Percentiles rank a stretch among this genome's conserved stretches.
Conservation (phyloP, 192 early-diverging fungal species). For the Backusella australiensis region DNA sequence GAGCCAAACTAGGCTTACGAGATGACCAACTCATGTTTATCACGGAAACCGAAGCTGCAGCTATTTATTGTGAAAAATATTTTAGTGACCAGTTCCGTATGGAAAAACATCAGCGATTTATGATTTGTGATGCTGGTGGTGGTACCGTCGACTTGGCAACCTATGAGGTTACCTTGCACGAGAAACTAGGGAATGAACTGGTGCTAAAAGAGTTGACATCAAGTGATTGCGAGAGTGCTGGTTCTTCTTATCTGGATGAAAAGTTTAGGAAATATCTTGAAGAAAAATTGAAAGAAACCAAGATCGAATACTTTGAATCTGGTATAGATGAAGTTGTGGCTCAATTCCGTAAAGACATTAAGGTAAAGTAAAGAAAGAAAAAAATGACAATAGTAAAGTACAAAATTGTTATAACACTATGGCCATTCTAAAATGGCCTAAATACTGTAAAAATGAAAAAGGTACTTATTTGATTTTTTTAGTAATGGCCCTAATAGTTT, state of each 20-base stretch:
- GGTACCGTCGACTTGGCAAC: constrained; percentile 47
- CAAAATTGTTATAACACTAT: background rate
- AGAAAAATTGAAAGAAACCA: background rate
- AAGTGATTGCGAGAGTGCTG: background rate
- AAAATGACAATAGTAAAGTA: background rate
- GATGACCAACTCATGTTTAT: constrained; percentile 46
- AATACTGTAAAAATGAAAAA: no score
- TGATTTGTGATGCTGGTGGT: constrained; percentile 53
- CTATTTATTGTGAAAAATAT: constrained; percentile 49
- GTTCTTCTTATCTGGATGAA: background rate
- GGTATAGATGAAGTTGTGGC: background rate
- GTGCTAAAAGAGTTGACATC: background rate
- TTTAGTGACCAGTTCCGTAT: constrained; percentile 48
- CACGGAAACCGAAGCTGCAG: constrained; percentile 51
- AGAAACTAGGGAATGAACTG: background rate
- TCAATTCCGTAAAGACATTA: background rate
- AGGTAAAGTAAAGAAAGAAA: background rate
- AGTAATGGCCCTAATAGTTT: no score
- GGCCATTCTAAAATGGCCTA: no score
- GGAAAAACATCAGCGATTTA: constrained; percentile 37
- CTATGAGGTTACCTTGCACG: background rate
- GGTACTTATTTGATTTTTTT: no score
- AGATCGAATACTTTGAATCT: background rate
- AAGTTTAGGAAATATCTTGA: background rate
- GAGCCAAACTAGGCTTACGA: constrained; percentile 44